Base-by-base conservation (phyloP, 768 basidiomycete species). In the Collybia nuda region DNA sequence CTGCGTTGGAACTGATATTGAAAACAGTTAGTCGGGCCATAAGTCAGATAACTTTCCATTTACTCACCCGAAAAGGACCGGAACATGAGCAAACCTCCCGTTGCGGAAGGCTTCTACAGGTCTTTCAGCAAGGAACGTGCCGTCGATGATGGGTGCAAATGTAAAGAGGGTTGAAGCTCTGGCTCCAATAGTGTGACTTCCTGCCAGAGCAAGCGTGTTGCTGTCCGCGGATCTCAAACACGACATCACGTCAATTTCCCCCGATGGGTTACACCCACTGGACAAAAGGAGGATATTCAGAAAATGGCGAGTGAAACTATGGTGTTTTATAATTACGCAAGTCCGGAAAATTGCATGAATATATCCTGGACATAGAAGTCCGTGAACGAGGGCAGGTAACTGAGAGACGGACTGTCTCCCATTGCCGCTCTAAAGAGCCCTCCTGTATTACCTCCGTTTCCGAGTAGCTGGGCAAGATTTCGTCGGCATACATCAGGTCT, bases 401-500 rank as follows among this genome's bases (percentile, higher is more conserved):
- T 68, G n/a, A 72, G 56, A 3, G 75, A 71, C 3, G 75, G 72
- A 46, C 74, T 75, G 53, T 75, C 74, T 5, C 70, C 75, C 67
- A 76, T 75, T 6, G 70, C 71, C 14, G 68, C 69, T 9, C 60
- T 66, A 58, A 76, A 76, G 22, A 76, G 64, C 15, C 67, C 65
- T 48, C 68, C 56, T 22, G 66, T 56, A 47, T 73, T 50, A 6
- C 75, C 75, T 2, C 69, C 66, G 40, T 76, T 67, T 9, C 61
- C 71, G 12, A 73, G 61, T 23, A 76, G 63, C 73, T 76, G 29
- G 28, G 40, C 3, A 41, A 14, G 24, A 18, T 29, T 8, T 21
- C 7, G 39, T 52, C 18, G 40, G 32, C n/a, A 37, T 3, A 41
- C 44, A 11, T 2, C 14, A 39, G 42, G 11, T 17, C 23, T 29